These are phyloP conservation scores for Pichia californica DNA, from an alignment of 805 yeast genomes.

Conservation along the genomic window DNA sequence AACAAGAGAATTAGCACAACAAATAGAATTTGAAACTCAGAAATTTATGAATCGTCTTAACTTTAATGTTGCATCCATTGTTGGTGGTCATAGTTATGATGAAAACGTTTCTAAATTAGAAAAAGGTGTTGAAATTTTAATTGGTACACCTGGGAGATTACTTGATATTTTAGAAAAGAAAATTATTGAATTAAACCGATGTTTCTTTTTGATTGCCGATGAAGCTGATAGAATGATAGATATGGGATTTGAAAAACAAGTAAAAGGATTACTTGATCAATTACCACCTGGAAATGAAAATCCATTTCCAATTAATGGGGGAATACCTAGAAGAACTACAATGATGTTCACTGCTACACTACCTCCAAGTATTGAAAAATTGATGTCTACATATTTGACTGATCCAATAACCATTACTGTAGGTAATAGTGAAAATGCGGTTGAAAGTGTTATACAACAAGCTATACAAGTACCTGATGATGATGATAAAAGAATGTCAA, in stretches of 20 bases:
- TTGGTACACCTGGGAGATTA: slow-evolving; percentile 92
- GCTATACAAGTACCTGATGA: slow-evolving; percentile 47
- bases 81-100: slow-evolving; percentile 87
- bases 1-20: slow-evolving; percentile 89
- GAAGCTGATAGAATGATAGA: slow-evolving; percentile 97
- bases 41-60: slow-evolving; percentile 26
- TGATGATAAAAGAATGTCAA: slow-evolving; percentile 38
- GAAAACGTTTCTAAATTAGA: slow-evolving; percentile 49
- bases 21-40: slow-evolving; percentile 62
- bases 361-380: slow-evolving; percentile 62
- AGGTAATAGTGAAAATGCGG: slow-evolving; percentile 61
- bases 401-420: slow-evolving; percentile 60
- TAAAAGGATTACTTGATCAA: slow-evolving; percentile 49
- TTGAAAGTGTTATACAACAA: slow-evolving; percentile 62
- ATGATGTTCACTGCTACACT: slow-evolving; percentile 95
- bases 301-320: slow-evolving; percentile 29
- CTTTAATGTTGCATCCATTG: slow-evolving; percentile 54
- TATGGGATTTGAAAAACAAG: slow-evolving; percentile 84
- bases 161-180: slow-evolving; percentile 72
- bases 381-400: slow-evolving; percentile 56
- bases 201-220: slow-evolving; percentile 72
- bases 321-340: slow-evolving; percentile 46
- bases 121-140: slow-evolving; percentile 68
- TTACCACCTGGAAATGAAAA: slow-evolving; percentile 43
- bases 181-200: slow-evolving; percentile 50